These are phyloP conservation scores for Aureobasidium musti DNA, from an alignment of 2,329 filamentous ascomycete genomes.

Conservation along the genomic window DNA sequence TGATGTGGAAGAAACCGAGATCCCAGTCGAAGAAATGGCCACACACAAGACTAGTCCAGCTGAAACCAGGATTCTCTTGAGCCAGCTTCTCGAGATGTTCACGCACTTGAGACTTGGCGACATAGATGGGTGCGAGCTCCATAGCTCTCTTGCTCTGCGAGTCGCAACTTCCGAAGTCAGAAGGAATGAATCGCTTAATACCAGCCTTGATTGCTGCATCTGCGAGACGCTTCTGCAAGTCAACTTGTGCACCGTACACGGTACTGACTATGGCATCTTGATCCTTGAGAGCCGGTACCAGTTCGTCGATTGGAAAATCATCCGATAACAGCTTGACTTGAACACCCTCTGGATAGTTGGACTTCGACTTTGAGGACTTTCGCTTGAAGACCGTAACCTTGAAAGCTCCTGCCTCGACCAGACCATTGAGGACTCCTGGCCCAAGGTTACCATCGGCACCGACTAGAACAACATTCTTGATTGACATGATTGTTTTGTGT, in stretches of 20 bases:
- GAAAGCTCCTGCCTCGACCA: constrained; percentile 50
- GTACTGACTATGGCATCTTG: constrained; percentile 60
- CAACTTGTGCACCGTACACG: constrained; percentile 47
- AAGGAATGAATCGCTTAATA: constrained; percentile 63
- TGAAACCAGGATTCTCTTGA: constrained; percentile 50
- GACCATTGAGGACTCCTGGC: constrained; percentile 45
- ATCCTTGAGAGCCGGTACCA: constrained; percentile 55
- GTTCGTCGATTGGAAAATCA: constrained; percentile 51
- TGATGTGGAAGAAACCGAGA: constrained; percentile 57
- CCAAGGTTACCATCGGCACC: constrained; percentile 52
- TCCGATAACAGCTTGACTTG: constrained; percentile 51
- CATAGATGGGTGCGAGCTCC: constrained; percentile 55
- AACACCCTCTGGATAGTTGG: constrained; percentile 42
- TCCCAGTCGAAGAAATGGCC: constrained; percentile 65
- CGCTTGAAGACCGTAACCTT: constrained; percentile 60
- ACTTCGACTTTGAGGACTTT: constrained; percentile 42
- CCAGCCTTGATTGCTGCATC: constrained; percentile 62
- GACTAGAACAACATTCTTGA: constrained; percentile 50
- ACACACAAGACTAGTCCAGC: constrained; percentile 62
- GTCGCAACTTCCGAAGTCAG: constrained; percentile 57
- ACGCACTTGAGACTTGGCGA: constrained; percentile 51
- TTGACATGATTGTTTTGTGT: constrained; percentile 33
- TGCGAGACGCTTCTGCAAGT: constrained; percentile 55
- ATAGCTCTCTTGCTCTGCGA: constrained; percentile 42
- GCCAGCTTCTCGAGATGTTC: constrained; percentile 51